Evolutionary conservation across 805 yeast species (phyloP), one percentile per base, ranked within the genome.

Genomic region (Candida hungchunana): DNA sequence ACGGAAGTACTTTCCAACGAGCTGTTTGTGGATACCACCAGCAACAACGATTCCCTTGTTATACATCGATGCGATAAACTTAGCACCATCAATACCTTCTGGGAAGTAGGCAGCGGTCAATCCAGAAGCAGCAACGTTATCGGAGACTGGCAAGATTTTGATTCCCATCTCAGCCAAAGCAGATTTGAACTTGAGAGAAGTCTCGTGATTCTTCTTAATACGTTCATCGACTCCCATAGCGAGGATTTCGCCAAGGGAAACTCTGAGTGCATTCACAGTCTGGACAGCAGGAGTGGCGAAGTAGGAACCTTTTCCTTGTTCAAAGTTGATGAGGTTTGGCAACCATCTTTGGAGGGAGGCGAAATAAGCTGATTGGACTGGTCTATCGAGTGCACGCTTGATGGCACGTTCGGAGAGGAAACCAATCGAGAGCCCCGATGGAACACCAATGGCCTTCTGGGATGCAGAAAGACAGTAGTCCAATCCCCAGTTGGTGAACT

Each of bases 271-370:
- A 54, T 83, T 83, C 42, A 90, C 67, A 43, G 83, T 72, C 64
- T 87, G 96, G 30, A 85, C 82, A 0, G 97, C 83, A n/a, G 96
- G 97, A 7, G 97, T 90, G n/a, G 96, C 96, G 57, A 87, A 90
- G 67, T 89, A 93, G 7, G 89, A 84, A 13, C 74, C 73, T 77
- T 72, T 69, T 31, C 89, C 89, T 32, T 74, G 59, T 67, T 89
- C 97, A 64, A 86, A 87, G 28, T 87, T 84, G 56, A 73, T 65
- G 88, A 89, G 79, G 56, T 89, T 73, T 26, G 97, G 96, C 31
- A 79, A 61, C 97, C 97, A 89, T 64, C 77, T 78, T 56, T 79
- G 71, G 54, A 90, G 66, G 29, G 82, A 78, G 29, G 88, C 81
- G 59, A 77, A 86, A 59, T 65, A 73, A 38, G 51, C 67, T 51